phyloP scores from a whole-genome alignment of 2,329 filamentous ascomycete genomes.

The Endoconidiophora laricicola region DNA sequence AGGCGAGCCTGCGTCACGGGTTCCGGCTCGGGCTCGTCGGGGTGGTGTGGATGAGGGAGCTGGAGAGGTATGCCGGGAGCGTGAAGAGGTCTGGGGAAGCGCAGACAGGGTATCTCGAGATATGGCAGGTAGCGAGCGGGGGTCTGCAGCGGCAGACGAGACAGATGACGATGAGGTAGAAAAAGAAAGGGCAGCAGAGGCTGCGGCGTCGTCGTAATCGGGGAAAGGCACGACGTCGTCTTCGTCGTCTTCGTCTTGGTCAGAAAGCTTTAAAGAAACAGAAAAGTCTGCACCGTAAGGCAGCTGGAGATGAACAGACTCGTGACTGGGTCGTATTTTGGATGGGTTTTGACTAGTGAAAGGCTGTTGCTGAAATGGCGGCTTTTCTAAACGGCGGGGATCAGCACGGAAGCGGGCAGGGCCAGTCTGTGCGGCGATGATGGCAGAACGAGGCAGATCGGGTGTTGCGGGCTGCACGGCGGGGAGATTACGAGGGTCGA shows the following conservation, averaged over 20 bases:
- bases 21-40: slow-evolving; percentile 12
- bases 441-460: slow-evolving; percentile 13
- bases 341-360: slow-evolving; percentile 10
- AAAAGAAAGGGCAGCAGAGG: slow-evolving; percentile 9
- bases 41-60: slow-evolving; percentile 11
- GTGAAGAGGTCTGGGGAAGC: slow-evolving; percentile 5
- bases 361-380: slow-evolving; percentile 11
- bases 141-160: slow-evolving; percentile 7
- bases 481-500: slow-evolving; percentile 11
- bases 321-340: slow-evolving; percentile 5
- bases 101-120: slow-evolving; percentile 9
- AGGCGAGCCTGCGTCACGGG: slow-evolving; percentile 12
- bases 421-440: slow-evolving; percentile 14
- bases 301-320: slow-evolving; percentile 10
- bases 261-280: neutral
- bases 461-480: slow-evolving; percentile 12
- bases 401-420: slow-evolving; percentile 13
- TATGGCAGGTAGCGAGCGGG: slow-evolving; percentile 11
- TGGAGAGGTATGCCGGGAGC: slow-evolving; percentile 12
- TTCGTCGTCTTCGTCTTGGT: neutral
- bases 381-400: slow-evolving; percentile 12
- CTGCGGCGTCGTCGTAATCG: slow-evolving; percentile 12
- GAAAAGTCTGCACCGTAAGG: slow-evolving; percentile 13
- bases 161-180: slow-evolving; percentile 3
- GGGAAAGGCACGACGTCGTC: slow-evolving; percentile 12